Evolutionary conservation across 106 monocot genomes (phyloP).

Genomic region (Amphibolis antarctica): DNA sequence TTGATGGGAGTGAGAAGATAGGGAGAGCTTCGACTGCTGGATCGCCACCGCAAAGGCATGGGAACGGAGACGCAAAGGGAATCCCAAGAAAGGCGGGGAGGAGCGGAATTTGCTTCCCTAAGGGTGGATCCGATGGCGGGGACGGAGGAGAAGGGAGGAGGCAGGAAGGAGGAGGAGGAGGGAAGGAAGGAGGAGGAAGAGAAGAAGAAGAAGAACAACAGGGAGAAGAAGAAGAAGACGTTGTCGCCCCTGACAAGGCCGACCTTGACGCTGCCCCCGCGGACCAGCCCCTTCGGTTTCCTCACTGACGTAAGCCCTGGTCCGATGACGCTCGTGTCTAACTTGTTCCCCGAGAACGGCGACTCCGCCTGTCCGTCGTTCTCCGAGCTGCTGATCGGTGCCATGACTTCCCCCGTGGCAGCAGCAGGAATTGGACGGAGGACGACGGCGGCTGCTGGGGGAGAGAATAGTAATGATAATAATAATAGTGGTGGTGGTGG

Average conservation of each 20-base stretch:
- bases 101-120: too few relatives aligned
- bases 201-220: background rate
- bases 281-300: background rate
- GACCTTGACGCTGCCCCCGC: background rate
- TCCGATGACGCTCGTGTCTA: slow-evolving; percentile 19
- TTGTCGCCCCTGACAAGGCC: background rate
- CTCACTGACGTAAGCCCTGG: slow-evolving; percentile 32
- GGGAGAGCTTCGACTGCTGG: too few relatives aligned
- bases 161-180: background rate
- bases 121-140: background rate
- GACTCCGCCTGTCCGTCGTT: slow-evolving; percentile 11
- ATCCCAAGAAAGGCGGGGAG: too few relatives aligned
- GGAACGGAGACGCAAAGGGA: too few relatives aligned
- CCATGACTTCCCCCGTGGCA: slow-evolving; percentile 6
- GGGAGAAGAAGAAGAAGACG: background rate
- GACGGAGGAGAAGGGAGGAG: background rate
- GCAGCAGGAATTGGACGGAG: background rate
- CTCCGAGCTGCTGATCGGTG: slow-evolving; percentile 15
- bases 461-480: background rate
- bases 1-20: too few relatives aligned
- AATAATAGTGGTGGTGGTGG: slow-evolving; percentile 1
- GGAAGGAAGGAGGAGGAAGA: background rate
- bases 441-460: background rate
- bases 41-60: too few relatives aligned
- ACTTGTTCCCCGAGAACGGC: slow-evolving; percentile 10